Evolutionary conservation across 169 alveolate genomes (phyloP).

Genomic region (Cryptosporidium viatorum): DNA sequence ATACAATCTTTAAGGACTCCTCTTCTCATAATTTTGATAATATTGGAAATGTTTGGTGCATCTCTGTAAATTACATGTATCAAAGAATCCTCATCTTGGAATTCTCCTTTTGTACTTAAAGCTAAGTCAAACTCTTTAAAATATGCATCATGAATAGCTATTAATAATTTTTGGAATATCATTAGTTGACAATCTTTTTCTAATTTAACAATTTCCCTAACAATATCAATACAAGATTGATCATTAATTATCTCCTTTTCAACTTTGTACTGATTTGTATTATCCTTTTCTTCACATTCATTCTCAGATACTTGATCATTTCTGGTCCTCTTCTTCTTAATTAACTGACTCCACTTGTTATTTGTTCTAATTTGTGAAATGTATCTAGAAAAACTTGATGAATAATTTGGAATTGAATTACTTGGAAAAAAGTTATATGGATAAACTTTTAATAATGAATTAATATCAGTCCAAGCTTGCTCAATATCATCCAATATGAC

Average conservation of each 20-base stretch:
- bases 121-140: constrained; percentile 27
- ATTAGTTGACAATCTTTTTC: constrained; percentile 40
- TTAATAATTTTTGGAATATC: constrained; percentile 34
- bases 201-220: constrained; percentile 15
- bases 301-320: constrained; percentile 1
- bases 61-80: background rate
- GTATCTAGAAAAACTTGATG: constrained; percentile 43
- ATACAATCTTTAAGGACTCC: constrained; percentile 9
- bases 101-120: background rate
- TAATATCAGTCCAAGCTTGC: constrained; percentile 67
- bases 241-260: background rate
- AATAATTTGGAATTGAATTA: constrained; percentile 19
- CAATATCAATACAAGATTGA: background rate
- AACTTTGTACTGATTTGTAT: too few relatives aligned
- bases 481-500: constrained; percentile 62
- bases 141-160: constrained; percentile 42
- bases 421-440: constrained; percentile 65
- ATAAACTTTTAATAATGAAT: constrained; percentile 54
- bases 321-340: constrained; percentile 46
- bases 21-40: constrained; percentile 43
- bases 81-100: background rate
- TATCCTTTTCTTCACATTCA: background rate
- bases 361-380: constrained; percentile 37
- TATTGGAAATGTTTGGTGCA: constrained; percentile 54
- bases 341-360: constrained; percentile 36